Percentiles rank a stretch among this genome's conserved stretches.
These are phyloP conservation scores for Paraphaeosphaeria minitans DNA, from an alignment of 2,329 filamentous ascomycete genomes.

Conservation along the genomic window DNA sequence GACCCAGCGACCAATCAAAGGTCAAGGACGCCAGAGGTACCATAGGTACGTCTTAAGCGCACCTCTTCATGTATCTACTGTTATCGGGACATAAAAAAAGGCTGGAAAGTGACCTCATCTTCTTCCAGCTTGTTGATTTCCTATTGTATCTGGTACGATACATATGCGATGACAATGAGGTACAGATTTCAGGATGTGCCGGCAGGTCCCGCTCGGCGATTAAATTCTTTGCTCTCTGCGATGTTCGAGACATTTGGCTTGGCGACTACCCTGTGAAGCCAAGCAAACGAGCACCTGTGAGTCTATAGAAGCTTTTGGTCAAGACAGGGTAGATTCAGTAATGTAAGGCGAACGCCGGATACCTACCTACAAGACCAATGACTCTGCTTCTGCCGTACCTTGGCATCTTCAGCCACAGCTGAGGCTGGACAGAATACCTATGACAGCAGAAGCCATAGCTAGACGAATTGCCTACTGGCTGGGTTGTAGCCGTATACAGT, in stretches of 20 bases:
- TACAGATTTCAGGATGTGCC: not conserved
- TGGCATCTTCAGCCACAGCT: slow-evolving; percentile 8
- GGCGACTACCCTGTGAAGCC: not conserved
- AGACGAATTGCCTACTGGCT: not conserved
- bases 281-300: not conserved
- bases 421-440: not conserved
- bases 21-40: not conserved
- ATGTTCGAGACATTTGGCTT: slow-evolving; percentile 5
- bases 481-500: not conserved
- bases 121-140: not conserved
- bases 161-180: not conserved
- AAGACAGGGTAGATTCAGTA: slow-evolving; percentile 1
- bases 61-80: not conserved
- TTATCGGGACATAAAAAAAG: not conserved
- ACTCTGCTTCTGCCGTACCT: not conserved
- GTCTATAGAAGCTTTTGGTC: not conserved
- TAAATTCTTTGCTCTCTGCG: not conserved
- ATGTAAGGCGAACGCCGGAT: not conserved
- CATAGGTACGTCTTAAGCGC: not conserved
- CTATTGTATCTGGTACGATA: not conserved
- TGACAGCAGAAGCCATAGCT: not conserved
- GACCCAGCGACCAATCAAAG: not conserved
- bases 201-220: not conserved
- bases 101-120: not conserved
- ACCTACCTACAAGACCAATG: not conserved